A percentile compares a stretch with the other conserved stretches of the same genome.
These are phyloP conservation scores for Aethionema arabicum DNA, from an alignment of 345 rosid species.

Conservation along the genomic window DNA sequence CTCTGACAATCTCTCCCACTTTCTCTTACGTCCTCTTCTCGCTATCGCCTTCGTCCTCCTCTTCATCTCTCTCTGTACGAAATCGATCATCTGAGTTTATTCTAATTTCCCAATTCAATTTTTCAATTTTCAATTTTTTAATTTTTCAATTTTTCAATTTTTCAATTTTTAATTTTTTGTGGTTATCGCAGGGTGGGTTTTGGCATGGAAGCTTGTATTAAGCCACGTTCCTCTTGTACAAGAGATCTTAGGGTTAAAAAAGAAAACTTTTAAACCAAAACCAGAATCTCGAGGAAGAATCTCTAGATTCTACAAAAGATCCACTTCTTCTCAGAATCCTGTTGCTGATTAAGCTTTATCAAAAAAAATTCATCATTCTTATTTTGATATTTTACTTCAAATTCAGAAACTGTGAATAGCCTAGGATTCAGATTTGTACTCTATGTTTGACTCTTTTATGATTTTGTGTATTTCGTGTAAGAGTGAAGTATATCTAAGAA, in stretches of 20 bases:
- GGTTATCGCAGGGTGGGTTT: constrained; percentile 58
- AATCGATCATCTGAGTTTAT: too few relatives aligned
- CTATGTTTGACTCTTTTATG: constrained; percentile 9
- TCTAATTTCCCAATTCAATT: background rate
- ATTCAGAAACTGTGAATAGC: constrained; percentile 1
- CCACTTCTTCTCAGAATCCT: constrained; percentile 31
- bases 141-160: background rate
- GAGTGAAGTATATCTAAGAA: background rate
- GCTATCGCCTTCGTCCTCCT: constrained; percentile 57
- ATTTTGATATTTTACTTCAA: background rate
- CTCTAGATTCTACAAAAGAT: constrained; percentile 52
- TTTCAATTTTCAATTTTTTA: too few relatives aligned
- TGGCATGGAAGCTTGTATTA: constrained; percentile 89
- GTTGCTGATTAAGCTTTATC: constrained; percentile 27
- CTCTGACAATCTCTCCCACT: constrained; percentile 37
- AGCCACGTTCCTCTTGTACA: constrained; percentile 83
- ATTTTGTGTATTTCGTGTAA: background rate
- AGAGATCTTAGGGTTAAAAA: constrained; percentile 74
- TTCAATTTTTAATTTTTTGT: background rate
- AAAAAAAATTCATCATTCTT: background rate
- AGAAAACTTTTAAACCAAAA: constrained; percentile 54
- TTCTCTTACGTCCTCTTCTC: constrained; percentile 56
- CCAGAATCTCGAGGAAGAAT: constrained; percentile 49
- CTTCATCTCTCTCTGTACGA: constrained; percentile 53
- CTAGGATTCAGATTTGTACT: background rate